phyloP scores from a whole-genome alignment of 257 asterid genomes.

The Leptodermis oblonga region DNA sequence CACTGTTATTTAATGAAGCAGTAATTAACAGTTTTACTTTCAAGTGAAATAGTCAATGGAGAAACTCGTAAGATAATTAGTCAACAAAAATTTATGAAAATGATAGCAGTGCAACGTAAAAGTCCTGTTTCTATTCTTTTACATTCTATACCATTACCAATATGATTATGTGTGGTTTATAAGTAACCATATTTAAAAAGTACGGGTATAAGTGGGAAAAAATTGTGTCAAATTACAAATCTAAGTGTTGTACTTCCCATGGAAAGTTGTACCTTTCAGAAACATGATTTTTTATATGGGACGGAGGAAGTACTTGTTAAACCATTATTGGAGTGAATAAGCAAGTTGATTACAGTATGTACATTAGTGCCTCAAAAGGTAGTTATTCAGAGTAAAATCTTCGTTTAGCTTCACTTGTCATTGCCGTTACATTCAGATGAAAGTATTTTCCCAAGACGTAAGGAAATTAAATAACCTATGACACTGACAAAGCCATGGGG shows the following conservation, averaged over 20 bases:
- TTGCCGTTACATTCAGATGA: neutral
- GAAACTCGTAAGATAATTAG: neutral
- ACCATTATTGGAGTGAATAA: neutral
- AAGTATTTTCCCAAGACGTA: neutral
- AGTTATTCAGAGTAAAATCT: neutral
- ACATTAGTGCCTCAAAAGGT: neutral
- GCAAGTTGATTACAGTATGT: neutral
- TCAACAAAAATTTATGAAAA: neutral
- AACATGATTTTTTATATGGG: too few relatives aligned
- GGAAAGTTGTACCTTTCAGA: too few relatives aligned
- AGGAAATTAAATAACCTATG: neutral
- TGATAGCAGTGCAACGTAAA: neutral
- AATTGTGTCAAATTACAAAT: too few relatives aligned
- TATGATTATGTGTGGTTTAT: too few relatives aligned
- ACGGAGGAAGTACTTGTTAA: too few relatives aligned
- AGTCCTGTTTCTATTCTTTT: too few relatives aligned
- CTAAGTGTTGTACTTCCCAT: too few relatives aligned
- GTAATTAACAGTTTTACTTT: neutral
- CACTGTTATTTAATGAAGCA: neutral
- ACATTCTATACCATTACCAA: too few relatives aligned
- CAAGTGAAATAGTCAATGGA: neutral
- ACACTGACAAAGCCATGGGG: neutral
- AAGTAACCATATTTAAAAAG: too few relatives aligned
- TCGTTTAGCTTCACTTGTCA: too few relatives aligned
- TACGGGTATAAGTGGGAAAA: too few relatives aligned